Percentiles rank a stretch among this genome's conserved stretches.
phyloP scores from a whole-genome alignment of 495 filamentous ascomycete species.

The Penicillium arizonense region DNA sequence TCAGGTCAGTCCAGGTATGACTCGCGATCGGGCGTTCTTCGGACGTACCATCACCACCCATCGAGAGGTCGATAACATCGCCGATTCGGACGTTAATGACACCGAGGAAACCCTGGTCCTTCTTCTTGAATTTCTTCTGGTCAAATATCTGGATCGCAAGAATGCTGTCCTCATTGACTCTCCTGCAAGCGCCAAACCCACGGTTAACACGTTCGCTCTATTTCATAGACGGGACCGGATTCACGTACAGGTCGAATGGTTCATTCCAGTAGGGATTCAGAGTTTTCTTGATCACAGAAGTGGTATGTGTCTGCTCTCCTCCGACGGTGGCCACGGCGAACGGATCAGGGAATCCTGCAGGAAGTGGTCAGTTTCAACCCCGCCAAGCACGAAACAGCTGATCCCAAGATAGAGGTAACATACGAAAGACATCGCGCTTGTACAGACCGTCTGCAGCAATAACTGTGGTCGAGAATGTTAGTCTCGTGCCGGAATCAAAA shows the following conservation, averaged over 20 bases:
- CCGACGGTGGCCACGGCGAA: conserved; percentile 96
- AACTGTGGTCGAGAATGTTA: conserved; percentile 53
- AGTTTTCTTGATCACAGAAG: conserved; percentile 92
- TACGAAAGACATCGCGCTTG: conserved; percentile 98
- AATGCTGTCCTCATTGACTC: conserved; percentile 89
- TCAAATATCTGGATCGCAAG: conserved; percentile 98
- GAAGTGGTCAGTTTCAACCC: conserved; percentile 20
- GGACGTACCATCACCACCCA: conserved; percentile 84
- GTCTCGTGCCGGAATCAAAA: conserved; percentile 15
- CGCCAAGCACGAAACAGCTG: conserved; percentile 3
- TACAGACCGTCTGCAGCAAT: conserved; percentile 98
- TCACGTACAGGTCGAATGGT: conserved; percentile 87
- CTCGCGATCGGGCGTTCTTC: conserved; percentile 7
- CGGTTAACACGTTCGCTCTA: conserved; percentile 4
- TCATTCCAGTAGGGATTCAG: conserved; percentile 99
- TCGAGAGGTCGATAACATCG: conserved; percentile 83
- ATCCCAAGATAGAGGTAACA: conserved; percentile 8
- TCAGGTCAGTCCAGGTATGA: conserved; percentile 9
- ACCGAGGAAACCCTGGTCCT: conserved; percentile 97
- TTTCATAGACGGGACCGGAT: conserved; percentile 12
- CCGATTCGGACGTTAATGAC: conserved; percentile 97
- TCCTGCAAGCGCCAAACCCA: conserved; percentile 46
- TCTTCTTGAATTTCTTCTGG: conserved; percentile 99
- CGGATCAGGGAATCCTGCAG: conserved; percentile 88
- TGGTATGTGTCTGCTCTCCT: conserved; percentile 96